Conservation (phyloP, 306 rosid species). For the Alnus glutinosa region DNA sequence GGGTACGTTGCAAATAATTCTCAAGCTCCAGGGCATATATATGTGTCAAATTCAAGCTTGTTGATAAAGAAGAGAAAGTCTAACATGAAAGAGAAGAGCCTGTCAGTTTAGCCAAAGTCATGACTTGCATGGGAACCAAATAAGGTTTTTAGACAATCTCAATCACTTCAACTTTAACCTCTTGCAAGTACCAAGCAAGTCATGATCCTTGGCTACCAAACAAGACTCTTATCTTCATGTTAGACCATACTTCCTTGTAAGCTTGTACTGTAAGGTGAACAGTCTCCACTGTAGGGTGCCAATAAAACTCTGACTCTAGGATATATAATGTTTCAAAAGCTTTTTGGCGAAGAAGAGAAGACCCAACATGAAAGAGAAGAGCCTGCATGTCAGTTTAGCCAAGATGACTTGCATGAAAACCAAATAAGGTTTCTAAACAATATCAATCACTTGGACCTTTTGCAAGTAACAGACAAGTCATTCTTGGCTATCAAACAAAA, state of each 20-base stretch:
- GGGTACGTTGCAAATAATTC: no score
- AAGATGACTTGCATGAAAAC: slow-evolving; percentile 29
- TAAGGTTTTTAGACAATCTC: not conserved
- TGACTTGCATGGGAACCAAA: slow-evolving; percentile 22
- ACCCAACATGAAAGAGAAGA: slow-evolving; percentile 26
- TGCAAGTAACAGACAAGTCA: slow-evolving; percentile 24
- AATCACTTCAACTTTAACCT: not conserved
- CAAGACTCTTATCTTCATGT: slow-evolving; percentile 31
- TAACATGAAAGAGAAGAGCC: slow-evolving; percentile 26
- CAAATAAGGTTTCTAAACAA: not conserved
- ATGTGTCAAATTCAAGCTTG: not conserved
- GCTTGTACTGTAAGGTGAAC: no score
- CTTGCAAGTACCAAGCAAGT: slow-evolving; percentile 10
- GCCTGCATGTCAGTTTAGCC: slow-evolving; percentile 31
- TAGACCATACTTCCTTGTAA: slow-evolving; percentile 21
- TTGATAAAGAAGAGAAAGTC: slow-evolving; percentile 25
- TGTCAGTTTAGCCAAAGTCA: slow-evolving; percentile 27
- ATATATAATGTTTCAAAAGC: not conserved
- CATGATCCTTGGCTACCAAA: slow-evolving; percentile 26
- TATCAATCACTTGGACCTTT: not conserved
- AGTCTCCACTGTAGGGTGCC: no score
- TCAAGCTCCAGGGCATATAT: no score
- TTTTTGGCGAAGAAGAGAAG: not conserved
- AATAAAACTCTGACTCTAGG: no score
- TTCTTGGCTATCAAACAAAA: slow-evolving; percentile 36